phyloP scores from a whole-genome alignment of 2,329 filamentous ascomycete species.

The Achaetomium macrosporum region DNA sequence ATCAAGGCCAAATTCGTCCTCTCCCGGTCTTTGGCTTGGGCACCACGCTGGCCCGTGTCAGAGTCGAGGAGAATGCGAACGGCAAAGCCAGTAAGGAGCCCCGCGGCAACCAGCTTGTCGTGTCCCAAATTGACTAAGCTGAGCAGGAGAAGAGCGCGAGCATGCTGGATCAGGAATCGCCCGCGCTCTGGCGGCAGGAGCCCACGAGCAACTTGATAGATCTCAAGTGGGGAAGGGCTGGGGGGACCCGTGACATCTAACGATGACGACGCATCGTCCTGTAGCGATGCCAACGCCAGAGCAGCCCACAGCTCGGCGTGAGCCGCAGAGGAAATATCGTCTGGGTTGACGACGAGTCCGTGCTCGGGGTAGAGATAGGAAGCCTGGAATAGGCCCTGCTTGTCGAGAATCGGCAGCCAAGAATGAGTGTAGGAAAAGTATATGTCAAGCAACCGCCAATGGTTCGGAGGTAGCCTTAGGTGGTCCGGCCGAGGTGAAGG shows the following conservation, averaged over 20 bases:
- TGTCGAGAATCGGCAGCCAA: conserved; percentile 70
- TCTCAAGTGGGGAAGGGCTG: conserved; percentile 30
- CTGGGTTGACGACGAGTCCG: conserved; percentile 17
- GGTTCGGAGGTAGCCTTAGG: conserved; percentile 44
- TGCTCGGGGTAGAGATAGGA: conserved; percentile 38
- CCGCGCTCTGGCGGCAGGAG: conserved; percentile 46
- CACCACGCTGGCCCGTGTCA: background rate
- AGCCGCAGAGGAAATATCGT: conserved; percentile 32
- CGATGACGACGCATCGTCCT: conserved; percentile 34
- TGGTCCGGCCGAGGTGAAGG: background rate
- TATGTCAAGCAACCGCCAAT: conserved; percentile 59
- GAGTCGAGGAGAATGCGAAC: conserved; percentile 44
- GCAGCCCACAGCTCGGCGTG: conserved; percentile 57
- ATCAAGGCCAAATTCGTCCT: conserved; percentile 31
- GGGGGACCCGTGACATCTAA: conserved; percentile 17
- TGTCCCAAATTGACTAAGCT: conserved; percentile 58
- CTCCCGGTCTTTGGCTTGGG: conserved; percentile 7
- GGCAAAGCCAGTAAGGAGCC: conserved; percentile 60
- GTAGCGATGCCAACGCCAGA: conserved; percentile 51
- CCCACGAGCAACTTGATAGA: conserved; percentile 46
- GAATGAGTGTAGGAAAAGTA: conserved; percentile 72
- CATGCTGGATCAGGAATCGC: conserved; percentile 44
- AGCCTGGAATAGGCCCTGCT: conserved; percentile 51
- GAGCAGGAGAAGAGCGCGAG: conserved; percentile 53
- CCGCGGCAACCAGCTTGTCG: conserved; percentile 52